Evolutionary conservation across 2,329 filamentous ascomycete genomes (phyloP), one percentile per base, ranked within the genome.

Genomic region (Ophiostoma tasmaniense): DNA sequence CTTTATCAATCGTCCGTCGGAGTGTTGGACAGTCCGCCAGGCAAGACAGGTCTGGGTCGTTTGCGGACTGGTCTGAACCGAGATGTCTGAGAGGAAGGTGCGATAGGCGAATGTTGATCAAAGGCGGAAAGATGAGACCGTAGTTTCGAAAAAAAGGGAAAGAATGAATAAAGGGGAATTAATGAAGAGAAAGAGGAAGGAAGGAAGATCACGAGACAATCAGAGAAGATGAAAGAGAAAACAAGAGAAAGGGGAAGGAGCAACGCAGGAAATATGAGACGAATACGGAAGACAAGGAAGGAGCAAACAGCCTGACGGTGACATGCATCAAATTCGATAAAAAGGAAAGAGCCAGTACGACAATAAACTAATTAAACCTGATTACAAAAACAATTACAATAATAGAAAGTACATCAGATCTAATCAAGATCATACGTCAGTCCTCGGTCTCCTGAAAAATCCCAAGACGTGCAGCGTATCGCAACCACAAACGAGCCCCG

Each of bases 261-360:
- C 50, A 22, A 22, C 22, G 50, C 50, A 55, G 50, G 25, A 55
- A 55, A 55, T 25, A 55, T 55, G 22, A 55, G 22, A 55, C 50
- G 50, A 25, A 68, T 35, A 20, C 59, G 28, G 35, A 25, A 69
- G 55, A 30, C 37, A 22, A 52, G 13, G 22, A 66, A 64, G 59
- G 59, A 30, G 59, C 59, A 35, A 62, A 30, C 25, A 25, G 50
- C 42, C 42, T 55, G 50, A 55, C 50, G 50, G 59, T 14, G 28
- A 35, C 59, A 25, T 35, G 59, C 13, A 35, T 33, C 20, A 62
- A 52, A 33, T 33, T 5, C 33, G 33, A 39, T 3, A 39, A 39
- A 67, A 42, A 45, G 37, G 35, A 64, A 62, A 39, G n/a, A 37
- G 30, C 33, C 28, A 52, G 25, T 52, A 69, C 30, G n/a, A 13